Percentiles rank a stretch among this genome's conserved stretches.
phyloP scores from a whole-genome alignment of 176 grass and related monocot species.

The Oryza brachyantha region DNA sequence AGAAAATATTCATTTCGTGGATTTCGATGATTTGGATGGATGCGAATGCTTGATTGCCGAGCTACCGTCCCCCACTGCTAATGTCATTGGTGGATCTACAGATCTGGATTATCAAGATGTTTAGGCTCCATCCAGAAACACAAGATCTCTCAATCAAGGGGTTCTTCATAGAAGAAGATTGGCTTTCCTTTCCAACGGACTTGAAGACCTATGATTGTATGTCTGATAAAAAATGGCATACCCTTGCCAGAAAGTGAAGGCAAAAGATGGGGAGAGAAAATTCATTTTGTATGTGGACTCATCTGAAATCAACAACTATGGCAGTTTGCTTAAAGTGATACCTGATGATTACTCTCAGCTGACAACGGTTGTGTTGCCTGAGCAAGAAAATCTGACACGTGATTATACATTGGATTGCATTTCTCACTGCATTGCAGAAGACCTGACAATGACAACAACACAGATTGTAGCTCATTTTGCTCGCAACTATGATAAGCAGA shows the following conservation, averaged over 20 bases:
- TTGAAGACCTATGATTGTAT: neutral
- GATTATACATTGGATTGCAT: too few relatives aligned
- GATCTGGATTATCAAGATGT: constrained; percentile 15
- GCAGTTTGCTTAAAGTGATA: neutral
- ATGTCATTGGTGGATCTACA: constrained; percentile 27
- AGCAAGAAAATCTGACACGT: neutral
- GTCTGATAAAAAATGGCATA: neutral
- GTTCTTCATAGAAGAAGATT: neutral
- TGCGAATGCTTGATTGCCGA: neutral
- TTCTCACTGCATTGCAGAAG: too few relatives aligned
- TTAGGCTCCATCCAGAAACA: constrained; percentile 19
- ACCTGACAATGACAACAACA: neutral
- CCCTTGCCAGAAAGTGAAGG: constrained; percentile 22
- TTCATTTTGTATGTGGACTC: constrained; percentile 17
- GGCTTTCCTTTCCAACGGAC: too few relatives aligned
- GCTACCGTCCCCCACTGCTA: neutral
- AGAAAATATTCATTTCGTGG: neutral
- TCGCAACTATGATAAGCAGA: neutral
- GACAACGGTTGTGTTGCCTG: constrained; percentile 13
- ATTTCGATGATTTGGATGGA: neutral
- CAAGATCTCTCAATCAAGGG: constrained; percentile 4
- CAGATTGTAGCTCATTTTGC: neutral
- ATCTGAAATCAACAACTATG: constrained; percentile 20
- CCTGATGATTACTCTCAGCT: neutral
- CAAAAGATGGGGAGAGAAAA: neutral